Evolutionary conservation across 2,329 filamentous ascomycete genomes (phyloP).

Genomic region (Fusarium buharicum): DNA sequence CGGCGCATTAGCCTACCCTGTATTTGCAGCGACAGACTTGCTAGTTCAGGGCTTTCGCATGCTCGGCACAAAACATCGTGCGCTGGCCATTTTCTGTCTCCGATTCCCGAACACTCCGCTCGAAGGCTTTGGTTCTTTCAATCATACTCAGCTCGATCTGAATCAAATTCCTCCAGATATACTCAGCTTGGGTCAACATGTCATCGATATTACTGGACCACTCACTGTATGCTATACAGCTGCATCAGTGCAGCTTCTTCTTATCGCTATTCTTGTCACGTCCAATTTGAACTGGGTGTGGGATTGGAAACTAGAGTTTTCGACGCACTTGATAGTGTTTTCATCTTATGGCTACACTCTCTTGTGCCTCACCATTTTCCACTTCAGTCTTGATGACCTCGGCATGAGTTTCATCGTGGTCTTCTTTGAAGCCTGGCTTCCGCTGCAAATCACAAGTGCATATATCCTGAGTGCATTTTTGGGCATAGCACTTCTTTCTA

Average conservation of each 20-base stretch:
- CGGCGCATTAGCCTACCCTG: conserved; percentile 13
- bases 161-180: not conserved
- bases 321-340: not conserved
- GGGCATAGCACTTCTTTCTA: not conserved
- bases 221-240: conserved; percentile 3
- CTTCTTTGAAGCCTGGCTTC: not conserved
- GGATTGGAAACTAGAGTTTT: not conserved
- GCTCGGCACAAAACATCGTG: not conserved
- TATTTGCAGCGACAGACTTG: conserved; percentile 17
- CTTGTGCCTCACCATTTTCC: conserved; percentile 1
- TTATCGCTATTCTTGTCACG: not conserved
- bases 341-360: not conserved
- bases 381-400: conserved; percentile 9
- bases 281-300: not conserved
- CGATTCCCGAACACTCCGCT: not conserved
- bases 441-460: not conserved
- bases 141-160: not conserved
- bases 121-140: not conserved
- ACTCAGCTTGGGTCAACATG: not conserved
- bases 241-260: not conserved
- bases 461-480: not conserved
- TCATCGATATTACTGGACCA: conserved; percentile 5
- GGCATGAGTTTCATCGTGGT: not conserved
- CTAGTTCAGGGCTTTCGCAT: not conserved
- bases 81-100: conserved; percentile 12